phyloP scores from a whole-genome alignment of 192 early-diverging fungal species.

The Podochytrium sp. region DNA sequence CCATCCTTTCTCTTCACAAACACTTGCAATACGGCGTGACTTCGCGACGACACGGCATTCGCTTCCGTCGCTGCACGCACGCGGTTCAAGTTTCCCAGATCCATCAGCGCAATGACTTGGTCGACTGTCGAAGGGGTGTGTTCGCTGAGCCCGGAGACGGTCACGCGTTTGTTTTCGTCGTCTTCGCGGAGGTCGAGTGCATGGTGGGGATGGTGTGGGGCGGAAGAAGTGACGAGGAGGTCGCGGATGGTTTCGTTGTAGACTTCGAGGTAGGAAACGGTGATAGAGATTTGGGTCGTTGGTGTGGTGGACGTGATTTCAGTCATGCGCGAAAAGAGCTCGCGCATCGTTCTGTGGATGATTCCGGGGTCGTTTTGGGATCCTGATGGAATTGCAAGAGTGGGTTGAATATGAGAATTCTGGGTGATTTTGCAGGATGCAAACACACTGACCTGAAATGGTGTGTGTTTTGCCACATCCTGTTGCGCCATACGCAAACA shows the following conservation, averaged over 20 bases:
- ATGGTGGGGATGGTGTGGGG: slow-evolving; percentile 1
- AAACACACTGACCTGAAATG: slow-evolving; percentile 44
- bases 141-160: slow-evolving; percentile 64
- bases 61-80: slow-evolving; percentile 77
- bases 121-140: slow-evolving; percentile 65
- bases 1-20: background rate
- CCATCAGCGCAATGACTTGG: slow-evolving; percentile 46
- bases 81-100: slow-evolving; percentile 67
- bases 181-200: slow-evolving; percentile 80
- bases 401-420: background rate
- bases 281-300: background rate
- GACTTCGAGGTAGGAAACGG: slow-evolving; percentile 61
- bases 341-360: slow-evolving; percentile 64
- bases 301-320: background rate
- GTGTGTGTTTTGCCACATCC: slow-evolving; percentile 80
- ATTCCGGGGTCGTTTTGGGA: slow-evolving; percentile 68
- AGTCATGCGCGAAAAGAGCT: slow-evolving; percentile 58
- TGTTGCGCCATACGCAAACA: slow-evolving; percentile 71
- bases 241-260: slow-evolving; percentile 73
- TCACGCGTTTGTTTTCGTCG: slow-evolving; percentile 55
- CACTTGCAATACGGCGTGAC: slow-evolving; percentile 77
- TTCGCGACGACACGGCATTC: slow-evolving; percentile 72
- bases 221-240: slow-evolving; percentile 44
- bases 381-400: slow-evolving; percentile 37
- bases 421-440: background rate